Evolutionary conservation across 495 filamentous ascomycete species (phyloP), one percentile per base, ranked within the genome.

Genomic region (Aspergillus cavernicola): DNA sequence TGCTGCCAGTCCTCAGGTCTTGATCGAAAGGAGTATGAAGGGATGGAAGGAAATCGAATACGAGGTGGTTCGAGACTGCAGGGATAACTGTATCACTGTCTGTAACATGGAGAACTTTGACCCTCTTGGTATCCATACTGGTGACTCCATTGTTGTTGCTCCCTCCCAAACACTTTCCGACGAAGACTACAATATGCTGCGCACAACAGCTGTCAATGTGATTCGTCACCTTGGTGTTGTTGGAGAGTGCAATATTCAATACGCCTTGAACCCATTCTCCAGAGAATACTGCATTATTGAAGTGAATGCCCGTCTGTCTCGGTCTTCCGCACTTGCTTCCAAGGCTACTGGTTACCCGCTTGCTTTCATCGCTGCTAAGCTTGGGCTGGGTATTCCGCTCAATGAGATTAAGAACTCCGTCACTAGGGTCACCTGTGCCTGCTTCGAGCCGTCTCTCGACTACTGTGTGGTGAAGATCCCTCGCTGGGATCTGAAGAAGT

Each of bases 101-200:
- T 98, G 93, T 75, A 98, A 98, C 77, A 98, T 98, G 93, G 93
- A 98, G 73, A 98, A 98, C 70, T 97, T 98, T 59, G 93, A 98
- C 72, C 93, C 93, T 55, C 85, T 98, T 26, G 93, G 93, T 62
- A 97, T 97, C 50, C 93, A 98, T 64, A 98, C 93, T 8, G 93
- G 93, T 68, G 93, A 98, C 71, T 97, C 92, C 22, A 98, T 98
- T 63, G 93, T 98, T 50, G 93, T 98, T 18, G 95, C 93, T 4
- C 93, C 93, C 20, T 96, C 90, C 9, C 93, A 97, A 70, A 98
- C 93, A 0, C 82, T 98, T 24, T 93, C 91, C 9, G 95, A 98
- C 55, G 92, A 96, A 65, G 93, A 98, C 67, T 98, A 98, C 73
- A 96, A 97, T 73, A 98, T 98, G 93, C 82, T 98, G 23, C 89